phyloP scores from a whole-genome alignment of 495 filamentous ascomycete species.

The Schizothecium vesticola region DNA sequence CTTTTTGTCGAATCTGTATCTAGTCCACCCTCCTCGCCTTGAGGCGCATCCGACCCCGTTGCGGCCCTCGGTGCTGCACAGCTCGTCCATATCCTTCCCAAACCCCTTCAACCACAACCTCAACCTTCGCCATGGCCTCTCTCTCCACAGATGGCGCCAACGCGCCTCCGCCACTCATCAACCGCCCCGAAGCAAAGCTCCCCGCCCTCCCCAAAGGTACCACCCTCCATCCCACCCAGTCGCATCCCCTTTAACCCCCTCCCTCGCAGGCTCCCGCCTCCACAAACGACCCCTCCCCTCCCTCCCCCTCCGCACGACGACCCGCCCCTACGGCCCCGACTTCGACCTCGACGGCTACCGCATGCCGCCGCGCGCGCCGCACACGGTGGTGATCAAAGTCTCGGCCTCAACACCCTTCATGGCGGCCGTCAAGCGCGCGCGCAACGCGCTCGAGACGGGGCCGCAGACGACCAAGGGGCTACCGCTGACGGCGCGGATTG shows the following conservation, averaged over 20 bases:
- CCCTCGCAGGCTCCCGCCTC: conserved; percentile 21
- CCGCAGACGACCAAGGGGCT: conserved; percentile 29
- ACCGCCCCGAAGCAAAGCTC: conserved; percentile 37
- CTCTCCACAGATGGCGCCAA: neutral
- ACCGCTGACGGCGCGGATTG: conserved; percentile 38
- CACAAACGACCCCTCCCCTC: conserved; percentile 26
- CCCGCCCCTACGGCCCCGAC: conserved; percentile 11
- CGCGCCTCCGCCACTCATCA: conserved; percentile 11
- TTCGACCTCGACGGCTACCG: conserved; percentile 69
- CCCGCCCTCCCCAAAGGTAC: conserved; percentile 44
- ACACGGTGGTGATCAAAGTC: conserved; percentile 63
- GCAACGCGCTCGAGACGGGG: conserved; percentile 65
- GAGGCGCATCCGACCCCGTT: neutral
- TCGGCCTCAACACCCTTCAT: conserved; percentile 70
- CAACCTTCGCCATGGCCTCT: neutral
- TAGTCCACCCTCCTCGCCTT: neutral
- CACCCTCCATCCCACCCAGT: neutral
- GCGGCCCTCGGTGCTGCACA: neutral
- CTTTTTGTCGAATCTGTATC: neutral
- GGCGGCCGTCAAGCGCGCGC: conserved; percentile 73
- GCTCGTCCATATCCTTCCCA: neutral
- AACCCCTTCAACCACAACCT: neutral
- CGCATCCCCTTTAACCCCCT: neutral
- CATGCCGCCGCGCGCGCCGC: conserved; percentile 48
- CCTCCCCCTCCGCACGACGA: conserved; percentile 4